phyloP scores from a whole-genome alignment of 2,329 filamentous ascomycete genomes.

The Penicillium sp. region DNA sequence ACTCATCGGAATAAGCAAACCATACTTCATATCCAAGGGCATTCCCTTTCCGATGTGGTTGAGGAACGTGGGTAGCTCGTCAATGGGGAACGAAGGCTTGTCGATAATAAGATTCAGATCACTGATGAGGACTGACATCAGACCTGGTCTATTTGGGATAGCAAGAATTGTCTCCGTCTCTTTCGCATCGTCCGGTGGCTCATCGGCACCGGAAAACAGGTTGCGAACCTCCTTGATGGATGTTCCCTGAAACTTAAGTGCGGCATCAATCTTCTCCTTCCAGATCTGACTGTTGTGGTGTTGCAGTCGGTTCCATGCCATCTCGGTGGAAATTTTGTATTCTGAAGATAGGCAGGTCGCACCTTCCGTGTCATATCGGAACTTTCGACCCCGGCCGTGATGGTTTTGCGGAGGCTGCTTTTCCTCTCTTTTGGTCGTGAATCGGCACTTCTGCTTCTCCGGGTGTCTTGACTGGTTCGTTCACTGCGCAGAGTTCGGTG shows the following conservation, averaged over 20 bases:
- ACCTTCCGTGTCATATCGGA: slow-evolving; percentile 75
- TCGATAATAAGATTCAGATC: slow-evolving; percentile 84
- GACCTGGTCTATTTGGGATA: slow-evolving; percentile 77
- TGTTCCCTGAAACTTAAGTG: slow-evolving; percentile 65
- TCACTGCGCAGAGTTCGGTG: slow-evolving; percentile 44
- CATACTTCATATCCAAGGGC: slow-evolving; percentile 86
- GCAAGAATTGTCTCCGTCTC: slow-evolving; percentile 83
- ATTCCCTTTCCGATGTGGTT: slow-evolving; percentile 94
- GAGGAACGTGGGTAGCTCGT: slow-evolving; percentile 78
- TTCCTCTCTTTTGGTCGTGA: slow-evolving; percentile 35
- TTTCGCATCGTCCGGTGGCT: slow-evolving; percentile 75
- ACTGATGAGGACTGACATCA: slow-evolving; percentile 76
- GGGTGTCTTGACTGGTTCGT: slow-evolving; percentile 37
- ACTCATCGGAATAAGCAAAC: slow-evolving; percentile 84
- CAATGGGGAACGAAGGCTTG: slow-evolving; percentile 85
- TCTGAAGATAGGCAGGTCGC: slow-evolving; percentile 68
- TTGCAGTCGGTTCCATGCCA: slow-evolving; percentile 73
- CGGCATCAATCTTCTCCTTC: slow-evolving; percentile 84
- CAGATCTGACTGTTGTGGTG: slow-evolving; percentile 84
- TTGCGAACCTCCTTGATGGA: slow-evolving; percentile 76
- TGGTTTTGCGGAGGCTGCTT: slow-evolving; percentile 19
- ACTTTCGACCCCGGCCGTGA: slow-evolving; percentile 39
- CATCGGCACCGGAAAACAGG: slow-evolving; percentile 78
- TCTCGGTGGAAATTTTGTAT: slow-evolving; percentile 69
- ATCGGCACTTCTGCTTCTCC: slow-evolving; percentile 59